phyloP scores from a whole-genome alignment of 108 stramenopile genomes.

The Chaetoceros tenuissimus region DNA sequence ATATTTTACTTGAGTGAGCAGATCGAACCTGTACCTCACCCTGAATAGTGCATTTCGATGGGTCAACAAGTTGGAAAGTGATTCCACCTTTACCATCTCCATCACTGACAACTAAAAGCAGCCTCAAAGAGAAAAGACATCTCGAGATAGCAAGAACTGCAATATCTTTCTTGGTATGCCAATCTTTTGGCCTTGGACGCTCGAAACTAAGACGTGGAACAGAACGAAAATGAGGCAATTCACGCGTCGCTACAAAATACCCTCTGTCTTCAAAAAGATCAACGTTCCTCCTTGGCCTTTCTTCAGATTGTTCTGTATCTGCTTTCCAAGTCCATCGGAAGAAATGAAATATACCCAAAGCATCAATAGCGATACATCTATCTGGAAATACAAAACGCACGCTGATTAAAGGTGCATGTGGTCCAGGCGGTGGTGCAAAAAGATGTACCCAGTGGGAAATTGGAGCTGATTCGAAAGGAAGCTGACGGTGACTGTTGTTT shows the following conservation, averaged over 20 bases:
- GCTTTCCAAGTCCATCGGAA: conserved; percentile 87
- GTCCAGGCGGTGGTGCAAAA: conserved; percentile 83
- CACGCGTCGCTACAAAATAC: conserved; percentile 81
- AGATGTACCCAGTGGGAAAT: conserved; percentile 85
- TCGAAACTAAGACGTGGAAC: conserved; percentile 65
- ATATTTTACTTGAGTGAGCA: conserved; percentile 61
- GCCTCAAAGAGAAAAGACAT: conserved; percentile 76
- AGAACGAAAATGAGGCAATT: conserved; percentile 71
- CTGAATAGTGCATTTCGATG: conserved; percentile 61
- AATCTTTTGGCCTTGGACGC: conserved; percentile 18
- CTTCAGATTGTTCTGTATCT: conserved; percentile 33
- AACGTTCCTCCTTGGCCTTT: conserved; percentile 20
- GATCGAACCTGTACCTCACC: conserved; percentile 66
- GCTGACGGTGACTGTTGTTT: conserved; percentile 28
- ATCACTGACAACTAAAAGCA: conserved; percentile 76
- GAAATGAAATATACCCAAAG: conserved; percentile 81
- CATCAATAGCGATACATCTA: conserved; percentile 79
- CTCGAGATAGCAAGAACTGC: conserved; percentile 67
- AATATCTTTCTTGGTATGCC: background rate
- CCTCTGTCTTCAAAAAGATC: conserved; percentile 42
- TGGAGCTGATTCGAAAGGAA: conserved; percentile 80
- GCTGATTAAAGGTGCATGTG: conserved; percentile 65
- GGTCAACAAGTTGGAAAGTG: conserved; percentile 80
- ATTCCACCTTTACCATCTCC: conserved; percentile 72
- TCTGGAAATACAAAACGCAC: conserved; percentile 70